Base-by-base conservation (phyloP, 345 rosid genomes). In the Acer yangbiense region DNA sequence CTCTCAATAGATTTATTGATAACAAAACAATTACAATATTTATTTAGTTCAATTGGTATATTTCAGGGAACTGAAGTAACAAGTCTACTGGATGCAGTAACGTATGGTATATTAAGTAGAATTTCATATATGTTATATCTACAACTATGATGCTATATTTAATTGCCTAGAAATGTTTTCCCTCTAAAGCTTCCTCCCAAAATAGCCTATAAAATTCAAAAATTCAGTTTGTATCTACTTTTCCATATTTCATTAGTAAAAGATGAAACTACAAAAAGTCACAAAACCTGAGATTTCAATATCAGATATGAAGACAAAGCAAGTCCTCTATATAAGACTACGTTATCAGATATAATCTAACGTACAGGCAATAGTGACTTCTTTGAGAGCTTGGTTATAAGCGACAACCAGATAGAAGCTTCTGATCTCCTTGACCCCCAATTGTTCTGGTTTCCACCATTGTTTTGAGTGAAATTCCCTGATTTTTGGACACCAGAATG, bases 341-440 rank as follows among this genome's bases (percentile, higher is more conserved):
- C 10, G 68, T 18, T 48, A 63, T 41, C 44, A 27, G 64, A 79
- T 27, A 52, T 20, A 52, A 61, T 21, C 52, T 8, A 76, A 82
- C 91, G 61, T 92, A 95, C 99, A 77, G 99, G 99, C 65, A 95
- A 85, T 6, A 95, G 84, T 67, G 98, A 90, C 81, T 83, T 87
- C 87, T 92, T 92, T 18, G 91, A 92, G 66, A 95, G 96, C 84
- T 92, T 93, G 87, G 88, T 90, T 77, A 93, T 89, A 78, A 95
- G 97, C 84, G 82, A 72, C 86, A 92, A 84, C 99, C 96, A 93
- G 76, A 86, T 64, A 60, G 94, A 88, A 76, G 94, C 89, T 85
- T 88, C 97, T 76, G 94, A 84, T 86, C 96, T 91, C 83, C 95
- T 82, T 76, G 85, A 84, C 17, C 90, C 82, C 92, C 94, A 87